Evolutionary conservation across 2,329 filamentous ascomycete species (phyloP), one percentile per base, ranked within the genome.

Genomic region (Penicillium sp.): DNA sequence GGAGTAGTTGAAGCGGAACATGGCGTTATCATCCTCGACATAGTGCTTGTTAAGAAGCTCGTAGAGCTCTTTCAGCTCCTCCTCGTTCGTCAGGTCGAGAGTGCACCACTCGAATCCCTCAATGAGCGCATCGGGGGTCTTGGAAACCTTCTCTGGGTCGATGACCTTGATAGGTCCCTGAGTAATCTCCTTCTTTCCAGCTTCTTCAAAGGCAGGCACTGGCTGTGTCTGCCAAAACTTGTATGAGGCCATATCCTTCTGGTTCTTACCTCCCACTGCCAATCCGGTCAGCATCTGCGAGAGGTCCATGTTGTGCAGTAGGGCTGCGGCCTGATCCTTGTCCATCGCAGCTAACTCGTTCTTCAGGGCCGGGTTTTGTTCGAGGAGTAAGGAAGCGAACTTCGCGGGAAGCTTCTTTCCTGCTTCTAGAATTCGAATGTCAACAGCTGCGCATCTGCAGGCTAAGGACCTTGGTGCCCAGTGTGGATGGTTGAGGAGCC

Each of bases 221-320:
- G 94, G 94, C 76, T 99, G 94, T 47, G 94, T 99, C 75, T 91
- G 88, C 94, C 94, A 99, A 80, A 99, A 99, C 78, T 96, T 97
- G 83, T 97, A 97, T 58, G 88, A 90, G 7, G 89, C 92, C 91
- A 97, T 96, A 72, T 97, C 93, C 80, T 96, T 97, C 67, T 86
- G 88, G 70, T 96, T 96, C 82, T 94, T 96, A 55, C 89, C 90
- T 61, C 85, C 87, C 8, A 90, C 81, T 17, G 92, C 89, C 60
- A 83, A 71, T 38, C 81, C 81, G 8, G 80, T 81, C 56, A 82
- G 60, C 47, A 83, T 59, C 27, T 83, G 77, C 35, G 75, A 68
- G 17, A 82, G 68, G 52, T 81, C 77, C 71, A 82, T 71, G 47
- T 77, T 78, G 61, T 75, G 74, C 62, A 87, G 70, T 63, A 81